Evolutionary conservation across 1,139 yeast genomes (phyloP), one percentile per base, ranked within the genome.

Genomic region (Ogataea hybrid): DNA sequence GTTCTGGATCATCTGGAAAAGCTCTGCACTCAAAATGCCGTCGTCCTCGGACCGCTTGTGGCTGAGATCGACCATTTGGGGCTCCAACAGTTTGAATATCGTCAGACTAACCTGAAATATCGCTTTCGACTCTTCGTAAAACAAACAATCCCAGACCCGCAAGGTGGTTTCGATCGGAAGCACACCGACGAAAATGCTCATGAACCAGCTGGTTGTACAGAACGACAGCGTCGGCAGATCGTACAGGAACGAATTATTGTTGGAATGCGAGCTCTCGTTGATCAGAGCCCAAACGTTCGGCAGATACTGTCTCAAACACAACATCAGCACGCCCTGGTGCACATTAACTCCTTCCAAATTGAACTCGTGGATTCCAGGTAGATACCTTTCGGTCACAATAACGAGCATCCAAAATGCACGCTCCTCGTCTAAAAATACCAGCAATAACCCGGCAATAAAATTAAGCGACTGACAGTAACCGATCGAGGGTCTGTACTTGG

Each of bases 191-290:
- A 85, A 92, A 6, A 88, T 77, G 50, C 96, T 85, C 98, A 92
- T 92, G 61, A 92, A 92, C 98, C 98, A 92, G 37, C 96, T 83
- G 0, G 97, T 90, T 0, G 97, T 90, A 51, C 95, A 95, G 32
- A 92, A 71, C 1, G 97, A 86, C 5, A 92, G 79, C 1, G 97
- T 96, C 1, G 98, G 98, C 39, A 89, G 65, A 51, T 84, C 80
- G 16, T 79, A 70, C 38, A 90, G 69, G 84, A 83, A 57, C 83
- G 89, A 49, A 23, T 56, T 54, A 17, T 51, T 51, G 39, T 50
- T 50, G 12, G 39, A 40, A 25, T 39, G 40, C 17, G 51, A 42
- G 11, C 41, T 43, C 17, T 53, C 67, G 5, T 75, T 76, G 25
- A 77, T 62, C 5, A 71, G 62, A 1, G 67, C 65, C 97, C 97